Conservation (phyloP, 1,139 yeast genomes). For the Suhomyces coccinellae region DNA sequence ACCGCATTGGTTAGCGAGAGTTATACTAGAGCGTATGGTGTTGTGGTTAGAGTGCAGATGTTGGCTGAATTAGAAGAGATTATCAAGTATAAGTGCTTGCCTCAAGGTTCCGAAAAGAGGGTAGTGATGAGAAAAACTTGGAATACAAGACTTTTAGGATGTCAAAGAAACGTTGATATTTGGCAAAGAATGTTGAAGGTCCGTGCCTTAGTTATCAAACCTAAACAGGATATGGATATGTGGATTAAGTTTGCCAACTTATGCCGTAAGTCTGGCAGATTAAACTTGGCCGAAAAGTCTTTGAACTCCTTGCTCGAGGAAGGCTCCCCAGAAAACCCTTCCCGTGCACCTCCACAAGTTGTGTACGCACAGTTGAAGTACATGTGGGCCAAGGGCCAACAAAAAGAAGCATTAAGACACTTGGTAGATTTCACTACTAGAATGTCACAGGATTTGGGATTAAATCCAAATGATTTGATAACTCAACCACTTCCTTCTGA, state of each 20-base stretch:
- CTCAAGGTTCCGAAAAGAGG: constrained; percentile 78
- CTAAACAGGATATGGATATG: constrained; percentile 96
- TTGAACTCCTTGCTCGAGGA: constrained; percentile 72
- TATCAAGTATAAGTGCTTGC: constrained; percentile 80
- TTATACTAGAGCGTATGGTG: constrained; percentile 95
- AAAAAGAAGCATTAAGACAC: constrained; percentile 81
- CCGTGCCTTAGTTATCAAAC: constrained; percentile 88
- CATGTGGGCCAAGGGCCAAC: constrained; percentile 95
- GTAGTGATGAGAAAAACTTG: constrained; percentile 84
- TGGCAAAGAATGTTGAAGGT: constrained; percentile 98
- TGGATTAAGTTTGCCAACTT: constrained; percentile 98
- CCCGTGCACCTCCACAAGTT: constrained; percentile 91
- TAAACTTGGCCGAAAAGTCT: constrained; percentile 91
- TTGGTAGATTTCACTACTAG: constrained; percentile 87
- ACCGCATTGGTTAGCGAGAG: constrained; percentile 95
- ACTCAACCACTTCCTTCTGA: constrained; percentile 84
- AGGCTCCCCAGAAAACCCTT: constrained; percentile 59
- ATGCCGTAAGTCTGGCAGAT: constrained; percentile 89
- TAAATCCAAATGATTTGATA: constrained; percentile 76
- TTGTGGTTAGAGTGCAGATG: constrained; percentile 95
- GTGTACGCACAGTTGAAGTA: constrained; percentile 95
- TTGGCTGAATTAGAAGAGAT: constrained; percentile 95
- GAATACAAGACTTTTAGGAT: constrained; percentile 89
- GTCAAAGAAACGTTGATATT: constrained; percentile 94
- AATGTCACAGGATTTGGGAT: constrained; percentile 84